Percentiles rank a stretch among this genome's conserved stretches.
These are phyloP conservation scores for Favolaschia claudopus DNA, from an alignment of 768 basidiomycete species.

Conservation along the genomic window DNA sequence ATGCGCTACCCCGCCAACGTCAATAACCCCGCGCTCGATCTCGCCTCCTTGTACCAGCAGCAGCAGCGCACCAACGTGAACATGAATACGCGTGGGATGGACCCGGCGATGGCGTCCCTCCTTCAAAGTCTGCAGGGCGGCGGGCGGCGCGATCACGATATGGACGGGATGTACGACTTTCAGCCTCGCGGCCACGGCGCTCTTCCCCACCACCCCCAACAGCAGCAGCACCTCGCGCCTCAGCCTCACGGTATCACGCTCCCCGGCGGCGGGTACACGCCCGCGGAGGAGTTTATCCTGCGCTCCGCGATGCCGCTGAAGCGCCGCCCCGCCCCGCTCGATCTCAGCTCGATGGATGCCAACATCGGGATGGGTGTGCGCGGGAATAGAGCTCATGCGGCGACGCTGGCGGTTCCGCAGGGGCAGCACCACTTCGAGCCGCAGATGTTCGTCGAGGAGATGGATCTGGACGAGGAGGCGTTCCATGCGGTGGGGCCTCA, in stretches of 20 bases:
- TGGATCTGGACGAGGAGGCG: constrained; percentile 47
- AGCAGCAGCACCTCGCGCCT: constrained; percentile 17
- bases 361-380: constrained; percentile 51
- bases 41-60: too few species aligned
- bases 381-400: constrained; percentile 50
- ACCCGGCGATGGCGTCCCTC: constrained; percentile 48
- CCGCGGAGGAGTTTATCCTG: constrained; percentile 73
- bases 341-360: constrained; percentile 34
- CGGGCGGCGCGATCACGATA: constrained; percentile 7
- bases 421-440: constrained; percentile 32
- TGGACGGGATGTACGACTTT: constrained; percentile 18
- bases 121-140: constrained; percentile 41
- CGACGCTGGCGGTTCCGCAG: constrained; percentile 36
- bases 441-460: constrained; percentile 31
- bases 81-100: constrained; percentile 30
- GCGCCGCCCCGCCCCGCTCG: constrained; percentile 45
- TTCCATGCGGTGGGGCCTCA: constrained; percentile 43
- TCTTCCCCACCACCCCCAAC: constrained; percentile 19
- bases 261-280: constrained; percentile 62
- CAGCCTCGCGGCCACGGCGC: too few species aligned
- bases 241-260: background rate
- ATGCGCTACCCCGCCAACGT: constrained; percentile 23
- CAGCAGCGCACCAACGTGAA: constrained; percentile 3
- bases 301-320: constrained; percentile 47
- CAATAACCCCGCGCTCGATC: background rate